A percentile compares a stretch with the other conserved stretches of the same genome.
phyloP scores from a whole-genome alignment of 176 grass and related monocot genomes.

The Puccinellia tenuiflora region DNA sequence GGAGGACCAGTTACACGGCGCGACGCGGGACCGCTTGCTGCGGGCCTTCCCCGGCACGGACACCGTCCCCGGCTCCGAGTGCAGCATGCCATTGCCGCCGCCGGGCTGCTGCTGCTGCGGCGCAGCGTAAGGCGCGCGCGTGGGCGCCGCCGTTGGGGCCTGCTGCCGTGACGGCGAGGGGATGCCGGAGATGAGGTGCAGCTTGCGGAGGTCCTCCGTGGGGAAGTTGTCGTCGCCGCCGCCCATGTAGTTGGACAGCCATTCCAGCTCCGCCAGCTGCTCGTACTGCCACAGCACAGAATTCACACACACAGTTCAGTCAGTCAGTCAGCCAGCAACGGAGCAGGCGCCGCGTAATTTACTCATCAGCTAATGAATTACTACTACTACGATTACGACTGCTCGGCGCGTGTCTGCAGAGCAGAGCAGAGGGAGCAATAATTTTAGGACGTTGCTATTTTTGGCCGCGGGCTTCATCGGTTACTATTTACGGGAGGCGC shows the following conservation, averaged over 20 bases:
- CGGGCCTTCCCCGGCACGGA: constrained; percentile 55
- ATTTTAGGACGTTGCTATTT: constrained; percentile 35
- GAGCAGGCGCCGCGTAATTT: not conserved
- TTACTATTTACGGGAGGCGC: constrained; percentile 19
- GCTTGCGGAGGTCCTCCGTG: constrained; percentile 78
- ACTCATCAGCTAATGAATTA: not conserved
- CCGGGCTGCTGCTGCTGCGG: not conserved
- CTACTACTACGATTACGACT: not conserved
- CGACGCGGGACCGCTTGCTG: constrained; percentile 63
- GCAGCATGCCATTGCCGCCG: not conserved
- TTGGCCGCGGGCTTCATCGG: constrained; percentile 3
- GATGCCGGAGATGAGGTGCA: constrained; percentile 74
- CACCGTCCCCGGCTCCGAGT: constrained; percentile 9
- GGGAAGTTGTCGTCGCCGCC: constrained; percentile 77
- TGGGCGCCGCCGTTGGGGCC: not conserved
- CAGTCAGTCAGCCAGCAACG: no score
- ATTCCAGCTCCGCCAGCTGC: constrained; percentile 88
- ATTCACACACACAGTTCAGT: not conserved
- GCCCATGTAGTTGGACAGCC: constrained; percentile 80
- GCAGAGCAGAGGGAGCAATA: no score
- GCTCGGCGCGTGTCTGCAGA: not conserved
- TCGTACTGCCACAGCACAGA: constrained; percentile 55
- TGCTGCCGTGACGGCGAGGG: not conserved
- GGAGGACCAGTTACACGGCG: constrained; percentile 62
- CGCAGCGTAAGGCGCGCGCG: not conserved